Percentiles rank a stretch among this genome's conserved stretches.
phyloP scores from a whole-genome alignment of 768 basidiomycete species.

The Boletus insuetus region DNA sequence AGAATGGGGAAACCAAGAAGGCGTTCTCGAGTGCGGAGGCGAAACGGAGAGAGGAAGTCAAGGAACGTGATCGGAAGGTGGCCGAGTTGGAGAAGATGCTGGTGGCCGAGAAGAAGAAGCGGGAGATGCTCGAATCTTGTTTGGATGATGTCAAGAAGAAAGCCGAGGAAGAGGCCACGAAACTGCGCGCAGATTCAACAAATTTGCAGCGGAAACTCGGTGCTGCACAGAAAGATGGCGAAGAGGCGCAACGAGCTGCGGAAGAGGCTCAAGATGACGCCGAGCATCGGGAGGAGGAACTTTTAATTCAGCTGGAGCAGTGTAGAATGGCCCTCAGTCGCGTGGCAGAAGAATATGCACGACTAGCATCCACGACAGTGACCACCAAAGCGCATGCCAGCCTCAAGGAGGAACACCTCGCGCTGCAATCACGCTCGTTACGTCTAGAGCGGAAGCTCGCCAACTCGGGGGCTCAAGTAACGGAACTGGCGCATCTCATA shows the following conservation, averaged over 20 bases:
- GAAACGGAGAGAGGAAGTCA: constrained; percentile 52
- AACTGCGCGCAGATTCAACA: constrained; percentile 33
- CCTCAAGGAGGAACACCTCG: constrained; percentile 41
- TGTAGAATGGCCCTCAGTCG: constrained; percentile 43
- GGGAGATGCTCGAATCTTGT: constrained; percentile 45
- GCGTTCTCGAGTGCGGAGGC: constrained; percentile 47
- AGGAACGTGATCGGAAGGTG: constrained; percentile 52
- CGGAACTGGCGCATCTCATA: constrained; percentile 60
- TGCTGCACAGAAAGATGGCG: constrained; percentile 36
- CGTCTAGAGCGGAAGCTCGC: constrained; percentile 68
- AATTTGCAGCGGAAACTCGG: constrained; percentile 39
- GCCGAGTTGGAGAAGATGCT: constrained; percentile 54
- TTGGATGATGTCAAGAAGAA: constrained; percentile 42
- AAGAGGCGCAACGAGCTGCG: constrained; percentile 33
- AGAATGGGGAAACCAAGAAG: constrained; percentile 49
- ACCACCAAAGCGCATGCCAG: constrained; percentile 32
- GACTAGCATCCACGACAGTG: constrained; percentile 46
- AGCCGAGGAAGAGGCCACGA: constrained; percentile 39
- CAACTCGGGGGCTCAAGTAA: constrained; percentile 65
- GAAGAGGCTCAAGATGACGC: constrained; percentile 31
- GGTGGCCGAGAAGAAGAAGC: constrained; percentile 47
- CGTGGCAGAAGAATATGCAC: constrained; percentile 54
- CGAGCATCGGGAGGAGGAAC: constrained; percentile 41
- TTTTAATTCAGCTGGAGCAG: constrained; percentile 51
- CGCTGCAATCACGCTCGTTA: constrained; percentile 40